Conservation (phyloP, 2,329 filamentous ascomycete species). For the Shiraia sp. region DNA sequence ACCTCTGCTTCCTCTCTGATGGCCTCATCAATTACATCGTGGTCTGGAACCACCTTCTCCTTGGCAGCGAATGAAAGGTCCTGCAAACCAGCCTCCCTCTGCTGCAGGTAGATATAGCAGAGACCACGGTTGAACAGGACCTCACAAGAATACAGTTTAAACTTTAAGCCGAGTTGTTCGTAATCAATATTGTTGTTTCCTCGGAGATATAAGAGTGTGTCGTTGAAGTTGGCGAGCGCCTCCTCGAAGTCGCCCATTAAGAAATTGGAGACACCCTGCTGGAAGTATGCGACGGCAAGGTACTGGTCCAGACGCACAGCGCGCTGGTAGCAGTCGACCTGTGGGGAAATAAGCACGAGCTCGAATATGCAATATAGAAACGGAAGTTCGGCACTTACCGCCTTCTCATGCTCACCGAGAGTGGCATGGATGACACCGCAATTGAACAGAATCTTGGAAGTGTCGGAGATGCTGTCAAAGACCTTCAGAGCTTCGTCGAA, state of each 20-base stretch:
- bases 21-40: conserved; percentile 97
- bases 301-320: conserved; percentile 91
- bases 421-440: conserved; percentile 98
- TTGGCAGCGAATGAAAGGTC: conserved; percentile 89
- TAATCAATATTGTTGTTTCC: conserved; percentile 99
- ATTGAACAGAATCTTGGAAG: conserved; percentile 98
- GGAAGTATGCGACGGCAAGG: conserved; percentile 96
- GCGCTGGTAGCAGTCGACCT: conserved; percentile 95
- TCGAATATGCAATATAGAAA: conserved; percentile 1
- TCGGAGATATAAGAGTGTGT: conserved; percentile 89
- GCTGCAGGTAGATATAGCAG: conserved; percentile 95
- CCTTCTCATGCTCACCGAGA: conserved; percentile 91
- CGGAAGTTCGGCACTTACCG: conserved; percentile 65
- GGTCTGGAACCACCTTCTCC: conserved; percentile 94
- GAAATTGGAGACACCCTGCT: conserved; percentile 98
- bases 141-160: conserved; percentile 96
- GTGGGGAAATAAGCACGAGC: conserved; percentile 23
- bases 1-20: conserved; percentile 92
- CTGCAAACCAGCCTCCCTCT: conserved; percentile 86
- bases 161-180: conserved; percentile 90
- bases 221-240: conserved; percentile 97
- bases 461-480: conserved; percentile 88
- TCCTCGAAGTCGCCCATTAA: conserved; percentile 96
- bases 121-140: conserved; percentile 96
- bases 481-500: conserved; percentile 85